These are phyloP conservation scores for Syzygium oleosum DNA, from an alignment of 345 rosid genomes.

Conservation along the genomic window DNA sequence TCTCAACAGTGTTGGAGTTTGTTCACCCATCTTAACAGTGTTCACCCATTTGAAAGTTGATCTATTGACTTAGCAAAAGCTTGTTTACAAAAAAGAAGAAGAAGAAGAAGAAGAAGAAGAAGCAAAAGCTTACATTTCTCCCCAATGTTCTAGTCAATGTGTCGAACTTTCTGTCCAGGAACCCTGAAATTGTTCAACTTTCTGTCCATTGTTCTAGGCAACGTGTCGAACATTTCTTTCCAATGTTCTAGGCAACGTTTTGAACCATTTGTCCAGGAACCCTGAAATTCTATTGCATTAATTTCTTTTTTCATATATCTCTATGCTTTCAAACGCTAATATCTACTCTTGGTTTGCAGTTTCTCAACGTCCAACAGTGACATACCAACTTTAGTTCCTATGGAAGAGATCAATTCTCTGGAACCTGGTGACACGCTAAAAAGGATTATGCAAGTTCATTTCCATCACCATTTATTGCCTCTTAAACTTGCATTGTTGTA, in stretches of 20 bases:
- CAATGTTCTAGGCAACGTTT: not conserved
- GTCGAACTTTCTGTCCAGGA: not conserved
- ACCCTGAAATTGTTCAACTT: not conserved
- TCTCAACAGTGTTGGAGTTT: not conserved
- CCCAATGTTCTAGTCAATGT: not conserved
- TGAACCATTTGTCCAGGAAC: not conserved
- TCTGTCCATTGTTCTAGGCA: not conserved
- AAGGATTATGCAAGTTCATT: constrained; percentile 66
- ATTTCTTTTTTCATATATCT: not conserved
- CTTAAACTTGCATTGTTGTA: constrained; percentile 50
- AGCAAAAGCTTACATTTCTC: not conserved
- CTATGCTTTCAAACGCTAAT: not conserved
- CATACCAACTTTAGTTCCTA: constrained; percentile 53
- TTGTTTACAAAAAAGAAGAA: not conserved
- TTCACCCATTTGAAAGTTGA: not conserved
- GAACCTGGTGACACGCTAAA: constrained; percentile 52
- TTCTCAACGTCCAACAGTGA: constrained; percentile 23
- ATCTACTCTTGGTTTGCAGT: constrained; percentile 26
- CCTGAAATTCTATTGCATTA: not conserved
- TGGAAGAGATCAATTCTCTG: constrained; percentile 59
- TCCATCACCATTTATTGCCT: constrained; percentile 91
- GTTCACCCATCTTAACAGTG: not conserved
- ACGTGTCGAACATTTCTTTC: not conserved
- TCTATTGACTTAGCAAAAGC: not conserved
- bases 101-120: not conserved